Base-by-base conservation (phyloP, 108 stramenopile genomes). In the Pseudonitzschia pungens region DNA sequence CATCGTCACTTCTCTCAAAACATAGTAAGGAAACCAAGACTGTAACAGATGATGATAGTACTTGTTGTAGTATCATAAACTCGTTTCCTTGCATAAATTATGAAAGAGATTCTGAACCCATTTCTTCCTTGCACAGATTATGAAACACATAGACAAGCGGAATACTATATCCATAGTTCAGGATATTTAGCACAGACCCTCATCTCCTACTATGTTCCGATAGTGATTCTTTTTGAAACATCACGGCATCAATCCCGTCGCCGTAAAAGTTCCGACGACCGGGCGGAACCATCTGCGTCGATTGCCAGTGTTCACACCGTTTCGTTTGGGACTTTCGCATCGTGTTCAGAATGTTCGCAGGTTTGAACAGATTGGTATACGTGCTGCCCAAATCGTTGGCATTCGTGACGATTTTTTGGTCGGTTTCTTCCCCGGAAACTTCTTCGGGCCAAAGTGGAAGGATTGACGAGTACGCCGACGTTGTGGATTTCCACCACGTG, bases 361-460 rank as follows among this genome's bases (percentile, higher is more conserved):
- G 26, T 20, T 55, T 55, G 22, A 22, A 24, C 54, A 55, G 4
- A 2, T 11, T 26, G 2, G 54, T 1, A 24, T 26, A 26, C 12
- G 26, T 26, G 26, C 21, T 26, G 24, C n/a, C 50, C 20, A 51
- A 9, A 22, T 26, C 57, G 29, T 41, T 29, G 29, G 8, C 16
- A 14, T 33, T 62, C 5, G 57, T 58, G 3, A 27, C 10, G 3
- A 48, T 48, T 2, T 11, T 11, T 2, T 12, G 1, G 45, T 55
- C 54, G 9, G 4, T 14, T 4, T 62, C 5, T 40, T 33, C 60
- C 40, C 12, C 31, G 7, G 36, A 20, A 16, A 62, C 26, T 40
- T 62, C 60, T 41, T 62, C 60, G n/a, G 60, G 60, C 60, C 60
- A 62, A 16, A 62, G 20, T 4, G 60, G 60, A 62, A 62, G 60